A percentile compares a stretch with the other conserved stretches of the same genome.
Evolutionary conservation across 345 rosid species (phyloP).

Genomic region (Rhizophora mangle): DNA sequence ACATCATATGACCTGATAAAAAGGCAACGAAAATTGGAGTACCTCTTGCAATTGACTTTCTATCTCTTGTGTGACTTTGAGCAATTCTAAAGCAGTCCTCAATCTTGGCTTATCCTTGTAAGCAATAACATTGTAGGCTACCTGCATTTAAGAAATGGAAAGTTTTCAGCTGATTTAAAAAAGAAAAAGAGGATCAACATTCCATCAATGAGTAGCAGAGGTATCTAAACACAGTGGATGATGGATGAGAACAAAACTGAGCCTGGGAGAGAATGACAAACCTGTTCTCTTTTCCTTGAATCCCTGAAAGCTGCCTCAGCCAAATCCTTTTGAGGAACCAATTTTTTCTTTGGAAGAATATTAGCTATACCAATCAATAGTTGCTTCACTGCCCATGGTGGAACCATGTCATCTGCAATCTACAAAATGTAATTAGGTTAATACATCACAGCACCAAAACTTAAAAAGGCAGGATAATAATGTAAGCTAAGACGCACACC

Average conservation of each 20-base stretch:
- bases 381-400: constrained; percentile 53
- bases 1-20: not conserved
- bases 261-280: constrained; percentile 11
- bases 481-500: constrained; percentile 42
- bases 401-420: constrained; percentile 91
- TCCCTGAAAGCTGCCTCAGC: constrained; percentile 79
- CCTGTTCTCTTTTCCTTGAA: constrained; percentile 56
- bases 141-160: constrained; percentile 39
- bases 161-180: not conserved
- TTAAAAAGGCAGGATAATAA: not conserved
- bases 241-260: too few relatives aligned
- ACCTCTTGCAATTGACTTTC: constrained; percentile 39
- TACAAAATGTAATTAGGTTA: constrained; percentile 15
- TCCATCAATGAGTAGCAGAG: not conserved
- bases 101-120: constrained; percentile 81
- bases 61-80: constrained; percentile 60
- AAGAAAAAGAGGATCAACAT: not conserved
- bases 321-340: constrained; percentile 86
- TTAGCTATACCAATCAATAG: constrained; percentile 66
- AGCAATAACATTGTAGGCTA: constrained; percentile 63
- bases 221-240: not conserved
- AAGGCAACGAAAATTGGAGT: not conserved
- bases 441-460: not conserved
- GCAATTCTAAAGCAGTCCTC: constrained; percentile 75
- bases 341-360: constrained; percentile 71